A percentile compares a stretch with the other conserved stretches of the same genome.
phyloP scores from a whole-genome alignment of 768 basidiomycete species.

The Cystofilobasidium ferigula region DNA sequence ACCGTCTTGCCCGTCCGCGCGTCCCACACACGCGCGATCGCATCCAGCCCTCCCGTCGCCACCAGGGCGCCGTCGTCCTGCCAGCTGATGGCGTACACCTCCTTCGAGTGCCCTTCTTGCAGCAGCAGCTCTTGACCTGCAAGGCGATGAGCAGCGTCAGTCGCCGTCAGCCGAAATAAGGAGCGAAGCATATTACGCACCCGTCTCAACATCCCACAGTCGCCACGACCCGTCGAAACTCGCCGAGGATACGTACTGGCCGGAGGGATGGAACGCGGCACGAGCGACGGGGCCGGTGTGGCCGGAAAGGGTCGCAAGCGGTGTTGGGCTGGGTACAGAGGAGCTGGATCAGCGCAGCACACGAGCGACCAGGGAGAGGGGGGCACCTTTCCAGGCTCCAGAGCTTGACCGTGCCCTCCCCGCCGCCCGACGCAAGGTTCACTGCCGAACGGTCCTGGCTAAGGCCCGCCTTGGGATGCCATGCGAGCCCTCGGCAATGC shows the following conservation, averaged over 20 bases:
- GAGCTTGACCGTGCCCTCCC: conserved; percentile 70
- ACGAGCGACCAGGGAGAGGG: neutral
- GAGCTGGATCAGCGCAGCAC: neutral
- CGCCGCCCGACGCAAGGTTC: conserved; percentile 84
- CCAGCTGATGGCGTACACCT: conserved; percentile 91
- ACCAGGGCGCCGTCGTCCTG: conserved; percentile 87
- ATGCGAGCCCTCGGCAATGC: conserved; percentile 87
- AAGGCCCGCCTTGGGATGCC: conserved; percentile 89
- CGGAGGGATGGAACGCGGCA: conserved; percentile 92
- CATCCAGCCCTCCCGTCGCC: conserved; percentile 90
- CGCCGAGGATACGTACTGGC: conserved; percentile 82
- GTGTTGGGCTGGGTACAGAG: conserved; percentile 72
- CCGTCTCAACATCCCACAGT: conserved; percentile 79
- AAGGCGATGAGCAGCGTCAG: neutral
- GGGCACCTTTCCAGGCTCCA: conserved; percentile 75
- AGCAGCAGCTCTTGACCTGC: conserved; percentile 53
- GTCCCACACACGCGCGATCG: conserved; percentile 96
- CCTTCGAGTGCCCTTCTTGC: conserved; percentile 95
- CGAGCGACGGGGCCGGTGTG: conserved; percentile 85
- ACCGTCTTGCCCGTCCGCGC: conserved; percentile 85
- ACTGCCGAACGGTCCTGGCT: conserved; percentile 52
- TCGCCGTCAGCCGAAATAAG: too few species aligned
- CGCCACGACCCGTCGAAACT: conserved; percentile 97
- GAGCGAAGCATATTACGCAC: conserved; percentile 38
- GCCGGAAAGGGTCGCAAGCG: conserved; percentile 73